phyloP scores from a whole-genome alignment of 768 basidiomycete species.

The Agrocybe praecox region DNA sequence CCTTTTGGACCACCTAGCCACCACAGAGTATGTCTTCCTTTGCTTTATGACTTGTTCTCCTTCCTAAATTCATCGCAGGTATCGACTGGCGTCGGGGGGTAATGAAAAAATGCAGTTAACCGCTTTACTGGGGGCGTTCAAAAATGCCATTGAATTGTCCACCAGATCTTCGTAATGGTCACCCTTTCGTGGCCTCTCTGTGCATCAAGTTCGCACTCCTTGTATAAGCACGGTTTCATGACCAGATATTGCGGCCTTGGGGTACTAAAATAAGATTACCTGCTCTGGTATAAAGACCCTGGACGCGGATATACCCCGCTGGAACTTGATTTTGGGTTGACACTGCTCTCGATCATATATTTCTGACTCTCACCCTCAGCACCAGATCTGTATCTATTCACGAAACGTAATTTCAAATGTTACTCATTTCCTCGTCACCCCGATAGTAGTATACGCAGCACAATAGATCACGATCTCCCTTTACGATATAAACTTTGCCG shows the following conservation, averaged over 20 bases:
- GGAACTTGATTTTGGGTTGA: background rate
- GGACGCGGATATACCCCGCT: background rate
- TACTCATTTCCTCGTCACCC: too few species aligned
- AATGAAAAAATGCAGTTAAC: constrained; percentile 95
- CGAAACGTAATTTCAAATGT: too few species aligned
- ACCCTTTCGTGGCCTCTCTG: background rate
- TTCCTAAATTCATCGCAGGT: constrained; percentile 44
- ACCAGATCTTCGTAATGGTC: constrained; percentile 35
- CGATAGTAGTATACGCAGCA: background rate
- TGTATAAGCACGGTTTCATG: too few species aligned
- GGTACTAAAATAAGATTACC: background rate
- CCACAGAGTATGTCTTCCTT: constrained; percentile 75
- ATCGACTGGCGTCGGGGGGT: constrained; percentile 89
- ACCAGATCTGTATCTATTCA: background rate
- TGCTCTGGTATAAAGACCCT: background rate
- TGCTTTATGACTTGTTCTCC: background rate
- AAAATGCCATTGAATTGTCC: constrained; percentile 84
- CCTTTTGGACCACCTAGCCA: constrained; percentile 90
- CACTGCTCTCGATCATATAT: background rate
- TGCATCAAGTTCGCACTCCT: too few species aligned
- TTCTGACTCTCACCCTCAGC: background rate
- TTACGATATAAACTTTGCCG: background rate
- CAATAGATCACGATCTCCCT: constrained; percentile 2
- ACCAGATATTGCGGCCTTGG: too few species aligned
- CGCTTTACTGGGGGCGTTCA: constrained; percentile 90